phyloP scores from a whole-genome alignment of 768 basidiomycete genomes.

The Russula foetens region DNA sequence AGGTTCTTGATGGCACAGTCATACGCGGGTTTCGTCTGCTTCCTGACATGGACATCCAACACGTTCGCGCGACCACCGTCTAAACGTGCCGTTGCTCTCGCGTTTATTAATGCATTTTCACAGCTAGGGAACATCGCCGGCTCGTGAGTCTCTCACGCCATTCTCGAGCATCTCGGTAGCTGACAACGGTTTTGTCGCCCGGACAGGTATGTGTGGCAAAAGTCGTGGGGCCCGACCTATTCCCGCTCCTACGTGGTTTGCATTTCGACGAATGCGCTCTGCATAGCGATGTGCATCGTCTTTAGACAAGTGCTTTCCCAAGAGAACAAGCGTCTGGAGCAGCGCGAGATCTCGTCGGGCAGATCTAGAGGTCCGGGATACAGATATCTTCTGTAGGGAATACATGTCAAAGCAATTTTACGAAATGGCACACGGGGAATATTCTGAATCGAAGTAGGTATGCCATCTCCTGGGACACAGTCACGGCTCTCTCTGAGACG shows the following conservation, averaged over 20 bases:
- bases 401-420: not conserved
- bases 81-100: slow-evolving; percentile 86
- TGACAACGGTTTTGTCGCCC: not conserved
- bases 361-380: slow-evolving; percentile 24
- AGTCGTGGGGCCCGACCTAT: slow-evolving; percentile 64
- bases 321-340: slow-evolving; percentile 27
- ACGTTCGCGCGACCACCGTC: slow-evolving; percentile 69
- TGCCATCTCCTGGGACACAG: no score
- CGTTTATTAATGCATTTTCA: slow-evolving; percentile 72
- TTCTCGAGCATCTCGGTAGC: not conserved
- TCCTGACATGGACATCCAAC: slow-evolving; percentile 46
- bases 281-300: slow-evolving; percentile 31
- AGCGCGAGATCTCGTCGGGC: slow-evolving; percentile 36
- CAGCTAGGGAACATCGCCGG: slow-evolving; percentile 81
- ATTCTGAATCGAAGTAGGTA: no score
- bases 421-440: no score
- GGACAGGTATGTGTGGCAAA: slow-evolving; percentile 57
- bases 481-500: no score
- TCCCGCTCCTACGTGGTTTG: slow-evolving; percentile 64
- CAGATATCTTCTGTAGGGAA: slow-evolving; percentile 40
- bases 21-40: slow-evolving; percentile 64
- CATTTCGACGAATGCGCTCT: slow-evolving; percentile 44
- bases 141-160: slow-evolving; percentile 42
- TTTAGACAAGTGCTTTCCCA: slow-evolving; percentile 28
- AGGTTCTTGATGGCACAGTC: slow-evolving; percentile 76